phyloP scores from a whole-genome alignment of 345 rosid species.

The Gossypium sturtianum region DNA sequence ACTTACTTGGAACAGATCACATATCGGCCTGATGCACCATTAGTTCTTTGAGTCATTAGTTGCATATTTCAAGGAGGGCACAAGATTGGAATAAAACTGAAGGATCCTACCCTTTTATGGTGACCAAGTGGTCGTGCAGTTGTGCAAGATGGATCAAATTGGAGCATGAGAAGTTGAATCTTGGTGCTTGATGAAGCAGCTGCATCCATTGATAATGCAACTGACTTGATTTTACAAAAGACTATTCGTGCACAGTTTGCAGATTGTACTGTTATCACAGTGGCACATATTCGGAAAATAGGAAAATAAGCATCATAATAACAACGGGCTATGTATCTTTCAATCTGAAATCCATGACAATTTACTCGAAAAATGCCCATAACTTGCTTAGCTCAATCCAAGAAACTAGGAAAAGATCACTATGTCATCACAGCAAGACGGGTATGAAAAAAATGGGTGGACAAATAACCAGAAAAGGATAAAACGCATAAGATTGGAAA shows the following conservation, averaged over 20 bases:
- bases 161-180: conserved; percentile 88
- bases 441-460: background rate
- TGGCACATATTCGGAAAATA: conserved; percentile 45
- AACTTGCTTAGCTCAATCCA: background rate
- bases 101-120: background rate
- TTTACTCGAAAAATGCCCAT: background rate
- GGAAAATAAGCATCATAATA: background rate
- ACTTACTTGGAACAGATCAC: conserved; percentile 20
- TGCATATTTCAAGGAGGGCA: conserved; percentile 85
- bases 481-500: background rate
- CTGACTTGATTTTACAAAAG: conserved; percentile 77
- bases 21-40: conserved; percentile 58
- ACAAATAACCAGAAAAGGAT: background rate
- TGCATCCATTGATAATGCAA: conserved; percentile 89
- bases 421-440: background rate
- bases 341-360: background rate
- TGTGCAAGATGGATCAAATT: conserved; percentile 82
- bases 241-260: conserved; percentile 72
- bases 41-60: conserved; percentile 75
- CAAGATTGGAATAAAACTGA: conserved; percentile 46
- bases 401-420: background rate
- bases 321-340: too few species aligned
- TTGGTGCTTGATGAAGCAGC: conserved; percentile 94
- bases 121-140: conserved; percentile 29
- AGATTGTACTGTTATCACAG: conserved; percentile 78